Conservation (phyloP, 768 basidiomycete species). For the Nidularia sp. region DNA sequence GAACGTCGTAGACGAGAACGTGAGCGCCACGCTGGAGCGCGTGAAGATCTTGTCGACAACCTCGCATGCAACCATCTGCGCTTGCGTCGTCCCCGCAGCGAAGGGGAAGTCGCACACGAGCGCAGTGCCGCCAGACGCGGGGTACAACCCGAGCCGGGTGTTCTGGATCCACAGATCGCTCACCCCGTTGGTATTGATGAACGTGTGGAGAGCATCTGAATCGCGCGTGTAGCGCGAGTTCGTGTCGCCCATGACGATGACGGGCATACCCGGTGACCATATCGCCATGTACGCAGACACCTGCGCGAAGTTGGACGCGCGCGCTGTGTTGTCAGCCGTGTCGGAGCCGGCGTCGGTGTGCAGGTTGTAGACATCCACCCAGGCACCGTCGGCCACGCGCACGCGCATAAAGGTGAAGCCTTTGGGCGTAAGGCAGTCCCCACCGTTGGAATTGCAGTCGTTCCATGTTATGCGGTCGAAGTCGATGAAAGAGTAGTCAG, state of each 20-base stretch:
- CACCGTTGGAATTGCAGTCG: conserved; percentile 21
- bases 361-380: conserved; percentile 32
- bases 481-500: conserved; percentile 27
- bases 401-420: conserved; percentile 33
- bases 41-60: conserved; percentile 34
- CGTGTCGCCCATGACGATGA: conserved; percentile 34
- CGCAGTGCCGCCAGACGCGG: conserved; percentile 17
- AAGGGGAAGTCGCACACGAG: conserved; percentile 27
- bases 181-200: conserved; percentile 15
- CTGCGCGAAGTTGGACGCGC: conserved; percentile 27
- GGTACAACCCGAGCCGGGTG: conserved; percentile 17
- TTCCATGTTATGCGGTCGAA: conserved; percentile 24
- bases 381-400: conserved; percentile 23
- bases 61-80: conserved; percentile 25
- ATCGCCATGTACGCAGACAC: conserved; percentile 19
- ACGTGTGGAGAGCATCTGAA: conserved; percentile 16
- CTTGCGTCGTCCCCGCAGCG: conserved; percentile 19
- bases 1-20: conserved; percentile 19
- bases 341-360: conserved; percentile 32
- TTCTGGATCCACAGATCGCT: conserved; percentile 27
- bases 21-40: conserved; percentile 15
- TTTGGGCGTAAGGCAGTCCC: conserved; percentile 34
- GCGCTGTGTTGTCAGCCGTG: conserved; percentile 23
- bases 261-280: conserved; percentile 26
- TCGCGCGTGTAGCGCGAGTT: conserved; percentile 32